Evolutionary conservation across 208 protist genomes (phyloP).

Genomic region (Acanthamoeba royreba): DNA sequence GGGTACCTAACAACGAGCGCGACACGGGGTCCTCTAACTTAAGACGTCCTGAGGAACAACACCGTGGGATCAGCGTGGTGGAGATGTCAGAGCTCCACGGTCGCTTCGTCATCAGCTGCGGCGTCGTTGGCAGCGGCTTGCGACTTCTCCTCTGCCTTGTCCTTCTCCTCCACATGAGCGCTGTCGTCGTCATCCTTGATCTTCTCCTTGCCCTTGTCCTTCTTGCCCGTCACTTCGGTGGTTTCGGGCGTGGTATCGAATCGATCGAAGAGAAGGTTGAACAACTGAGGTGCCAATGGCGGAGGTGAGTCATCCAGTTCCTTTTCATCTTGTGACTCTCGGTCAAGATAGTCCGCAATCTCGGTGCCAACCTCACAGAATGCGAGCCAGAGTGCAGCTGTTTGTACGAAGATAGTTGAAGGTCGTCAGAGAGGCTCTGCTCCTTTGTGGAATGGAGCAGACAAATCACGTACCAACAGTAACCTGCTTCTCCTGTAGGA

Average conservation of each 20-base stretch:
- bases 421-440: too few species aligned
- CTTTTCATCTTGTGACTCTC: not conserved
- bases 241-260: too few species aligned
- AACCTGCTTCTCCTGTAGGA: not conserved
- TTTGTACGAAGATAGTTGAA: not conserved
- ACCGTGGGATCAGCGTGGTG: not conserved
- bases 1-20: too few species aligned
- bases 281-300: not conserved
- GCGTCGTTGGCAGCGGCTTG: not conserved
- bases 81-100: not conserved
- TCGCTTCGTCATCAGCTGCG: not conserved
- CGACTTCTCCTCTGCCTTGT: not conserved
- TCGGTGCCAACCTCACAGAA: not conserved
- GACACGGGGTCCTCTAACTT: too few species aligned
- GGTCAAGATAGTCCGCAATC: not conserved
- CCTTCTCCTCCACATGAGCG: not conserved
- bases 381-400: not conserved
- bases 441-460: too few species aligned
- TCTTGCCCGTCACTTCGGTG: too few species aligned
- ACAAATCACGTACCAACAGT: not conserved
- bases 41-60: not conserved
- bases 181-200: not conserved
- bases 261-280: too few species aligned
- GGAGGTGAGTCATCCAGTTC: not conserved
- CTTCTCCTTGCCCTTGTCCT: too few species aligned